Evolutionary conservation across 1,284 basidiomycete species (phyloP), one percentile per base, ranked within the genome.

Genomic region (Hemileccinum hortonii): DNA sequence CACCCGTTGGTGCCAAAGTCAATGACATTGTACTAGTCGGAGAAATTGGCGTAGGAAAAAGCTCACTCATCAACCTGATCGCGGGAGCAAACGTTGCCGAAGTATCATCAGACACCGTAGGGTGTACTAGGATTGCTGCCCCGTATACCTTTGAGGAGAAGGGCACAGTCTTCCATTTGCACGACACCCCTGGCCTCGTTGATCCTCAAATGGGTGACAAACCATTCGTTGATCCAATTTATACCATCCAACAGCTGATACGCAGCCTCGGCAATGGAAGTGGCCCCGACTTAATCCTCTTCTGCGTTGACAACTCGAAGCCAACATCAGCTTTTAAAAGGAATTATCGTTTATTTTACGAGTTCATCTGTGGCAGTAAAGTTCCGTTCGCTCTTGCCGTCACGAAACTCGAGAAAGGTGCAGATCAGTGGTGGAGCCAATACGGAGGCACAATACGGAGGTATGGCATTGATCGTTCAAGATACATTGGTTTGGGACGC

Each of bases 121-220:
- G 41, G 14, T 70, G 65, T 36, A 66, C 69, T 14, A 42, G 14
- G 36, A 33, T 46, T 19, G 10, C 44, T 12, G 4, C 26, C 29
- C 36, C 45, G 51, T 63, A 66, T 21, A 46, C 44, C n/a, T 29
- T 66, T 1, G 32, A 63, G 44, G 55, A 57, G 33, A 47, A 47
- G 1, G 62, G 55, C 3, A 52, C 29, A 35, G 46, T 46, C 16
- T 65, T 68, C 26, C 62, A 49, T 29, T 33, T 75, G 21, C 70
- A 68, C 58, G 73, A 75, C 50, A 76, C 75, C 11, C 67, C 68
- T 6, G 76, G 76, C n/a, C 69, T 76, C 14, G 60, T 73, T 18
- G 75, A 77, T 47, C 70, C 70, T 38, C 48, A 49, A 22, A 44
- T 64, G 63, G 33, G 60, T 15, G n/a, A 64, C 58, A 12, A 61